Conservation (phyloP, 2,329 filamentous ascomycete genomes). For the Hansfordia pulvinata region DNA sequence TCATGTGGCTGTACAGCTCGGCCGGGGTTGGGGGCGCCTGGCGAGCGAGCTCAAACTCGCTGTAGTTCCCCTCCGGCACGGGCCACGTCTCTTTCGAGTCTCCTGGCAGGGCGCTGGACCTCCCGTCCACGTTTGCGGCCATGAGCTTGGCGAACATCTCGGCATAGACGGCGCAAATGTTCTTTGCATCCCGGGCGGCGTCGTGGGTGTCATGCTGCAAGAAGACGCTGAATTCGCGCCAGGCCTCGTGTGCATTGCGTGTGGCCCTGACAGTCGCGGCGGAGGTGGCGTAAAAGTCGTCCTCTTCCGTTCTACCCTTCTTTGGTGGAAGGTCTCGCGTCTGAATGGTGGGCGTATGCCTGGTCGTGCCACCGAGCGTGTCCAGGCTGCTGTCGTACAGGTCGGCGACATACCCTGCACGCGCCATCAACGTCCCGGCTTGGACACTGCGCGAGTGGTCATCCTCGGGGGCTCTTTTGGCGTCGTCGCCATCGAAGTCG, state of each 20-base stretch:
- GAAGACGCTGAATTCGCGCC: constrained; percentile 21
- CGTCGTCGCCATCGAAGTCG: constrained; percentile 45
- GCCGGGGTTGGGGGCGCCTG: constrained; percentile 43
- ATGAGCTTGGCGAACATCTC: constrained; percentile 48
- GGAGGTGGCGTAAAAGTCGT: constrained; percentile 30
- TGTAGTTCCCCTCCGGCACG: constrained; percentile 42
- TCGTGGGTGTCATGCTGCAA: constrained; percentile 5
- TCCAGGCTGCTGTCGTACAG: constrained; percentile 33
- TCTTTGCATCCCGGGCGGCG: constrained; percentile 8
- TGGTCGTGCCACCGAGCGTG: constrained; percentile 36
- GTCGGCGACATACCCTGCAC: constrained; percentile 37
- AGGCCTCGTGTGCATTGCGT: constrained; percentile 47
- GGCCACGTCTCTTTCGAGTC: constrained; percentile 42
- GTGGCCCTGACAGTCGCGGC: constrained; percentile 43
- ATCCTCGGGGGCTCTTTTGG: constrained; percentile 33
- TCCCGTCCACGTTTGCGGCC: constrained; percentile 18
- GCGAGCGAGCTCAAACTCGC: constrained; percentile 51
- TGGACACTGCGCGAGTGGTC: constrained; percentile 38
- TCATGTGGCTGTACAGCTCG: constrained; percentile 47
- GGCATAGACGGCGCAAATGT: constrained; percentile 37
- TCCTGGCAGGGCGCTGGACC: constrained; percentile 35
- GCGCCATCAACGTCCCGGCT: constrained; percentile 38
- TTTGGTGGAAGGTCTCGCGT: constrained; percentile 24
- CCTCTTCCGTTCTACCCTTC: constrained; percentile 10
- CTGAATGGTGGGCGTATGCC: constrained; percentile 43